A percentile compares a stretch with the other conserved stretches of the same genome.
Evolutionary conservation across 306 rosid species (phyloP).

Genomic region (Boehmeria nivea): DNA sequence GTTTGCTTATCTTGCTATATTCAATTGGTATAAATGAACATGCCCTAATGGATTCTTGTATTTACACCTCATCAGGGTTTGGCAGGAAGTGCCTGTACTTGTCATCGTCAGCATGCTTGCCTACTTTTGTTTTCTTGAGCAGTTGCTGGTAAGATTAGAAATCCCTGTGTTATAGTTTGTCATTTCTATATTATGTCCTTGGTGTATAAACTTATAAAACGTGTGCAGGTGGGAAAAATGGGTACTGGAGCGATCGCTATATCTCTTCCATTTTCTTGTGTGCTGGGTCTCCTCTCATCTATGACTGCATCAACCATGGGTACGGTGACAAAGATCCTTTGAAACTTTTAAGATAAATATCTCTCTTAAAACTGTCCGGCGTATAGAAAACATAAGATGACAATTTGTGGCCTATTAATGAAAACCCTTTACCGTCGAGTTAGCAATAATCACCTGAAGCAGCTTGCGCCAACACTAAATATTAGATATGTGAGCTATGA

Average conservation of each 20-base stretch:
- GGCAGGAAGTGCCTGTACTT: conserved; percentile 98
- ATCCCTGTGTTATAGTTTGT: too few relatives aligned
- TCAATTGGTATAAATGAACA: background rate
- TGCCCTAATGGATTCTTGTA: conserved; percentile 14
- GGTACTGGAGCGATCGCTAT: conserved; percentile 68
- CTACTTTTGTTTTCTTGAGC: conserved; percentile 95
- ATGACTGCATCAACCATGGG: conserved; percentile 95
- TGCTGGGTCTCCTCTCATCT: conserved; percentile 82
- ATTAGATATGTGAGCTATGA: too few relatives aligned
- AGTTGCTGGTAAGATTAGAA: conserved; percentile 63
- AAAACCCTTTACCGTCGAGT: too few relatives aligned
- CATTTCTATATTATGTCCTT: conserved; percentile 14
- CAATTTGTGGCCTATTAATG: background rate
- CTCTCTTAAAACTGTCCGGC: background rate
- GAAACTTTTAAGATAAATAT: conserved; percentile 1
- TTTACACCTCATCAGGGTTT: conserved; percentile 49
- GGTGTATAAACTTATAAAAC: background rate
- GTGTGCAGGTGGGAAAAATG: conserved; percentile 67
- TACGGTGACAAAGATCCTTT: conserved; percentile 30
- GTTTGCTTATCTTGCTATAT: background rate
- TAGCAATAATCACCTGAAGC: too few relatives aligned
- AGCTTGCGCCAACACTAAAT: too few relatives aligned
- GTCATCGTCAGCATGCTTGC: conserved; percentile 95
- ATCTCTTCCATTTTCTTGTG: conserved; percentile 94
- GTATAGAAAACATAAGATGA: background rate